Conservation (phyloP, 2,329 filamentous ascomycete species). For the Ascochyta fabae region DNA sequence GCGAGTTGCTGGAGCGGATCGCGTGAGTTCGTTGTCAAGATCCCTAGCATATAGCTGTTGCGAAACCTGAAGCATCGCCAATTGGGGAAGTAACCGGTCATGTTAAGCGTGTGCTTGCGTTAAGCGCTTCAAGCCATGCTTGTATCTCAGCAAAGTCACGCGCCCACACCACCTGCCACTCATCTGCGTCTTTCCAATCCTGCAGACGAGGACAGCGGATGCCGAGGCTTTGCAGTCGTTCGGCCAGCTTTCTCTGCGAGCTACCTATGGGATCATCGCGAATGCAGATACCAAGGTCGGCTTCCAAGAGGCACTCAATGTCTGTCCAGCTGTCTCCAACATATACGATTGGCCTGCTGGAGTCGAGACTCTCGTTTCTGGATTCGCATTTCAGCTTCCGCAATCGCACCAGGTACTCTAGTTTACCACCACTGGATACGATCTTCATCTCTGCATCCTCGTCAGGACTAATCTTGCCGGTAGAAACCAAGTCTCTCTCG, state of each 20-base stretch:
- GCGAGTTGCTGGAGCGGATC: too few relatives aligned
- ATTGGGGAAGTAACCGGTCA: too few relatives aligned
- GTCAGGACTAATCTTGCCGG: constrained; percentile 24
- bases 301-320: constrained; percentile 53
- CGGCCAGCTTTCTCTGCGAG: constrained; percentile 44
- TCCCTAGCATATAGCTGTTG: too few relatives aligned
- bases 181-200: constrained; percentile 19
- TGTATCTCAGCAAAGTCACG: constrained; percentile 35
- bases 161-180: constrained; percentile 36
- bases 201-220: constrained; percentile 32
- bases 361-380: neutral
- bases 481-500: constrained; percentile 15
- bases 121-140: neutral
- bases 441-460: constrained; percentile 26
- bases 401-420: constrained; percentile 32
- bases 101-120: neutral
- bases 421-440: constrained; percentile 52
- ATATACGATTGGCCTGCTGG: constrained; percentile 45
- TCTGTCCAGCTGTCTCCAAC: constrained; percentile 58
- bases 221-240: constrained; percentile 42
- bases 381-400: constrained; percentile 1
- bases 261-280: constrained; percentile 47
- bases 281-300: constrained; percentile 56
- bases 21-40: too few relatives aligned
- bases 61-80: too few relatives aligned